phyloP scores from a whole-genome alignment of 1,284 basidiomycete species.

The Cystobasidium sp. region DNA sequence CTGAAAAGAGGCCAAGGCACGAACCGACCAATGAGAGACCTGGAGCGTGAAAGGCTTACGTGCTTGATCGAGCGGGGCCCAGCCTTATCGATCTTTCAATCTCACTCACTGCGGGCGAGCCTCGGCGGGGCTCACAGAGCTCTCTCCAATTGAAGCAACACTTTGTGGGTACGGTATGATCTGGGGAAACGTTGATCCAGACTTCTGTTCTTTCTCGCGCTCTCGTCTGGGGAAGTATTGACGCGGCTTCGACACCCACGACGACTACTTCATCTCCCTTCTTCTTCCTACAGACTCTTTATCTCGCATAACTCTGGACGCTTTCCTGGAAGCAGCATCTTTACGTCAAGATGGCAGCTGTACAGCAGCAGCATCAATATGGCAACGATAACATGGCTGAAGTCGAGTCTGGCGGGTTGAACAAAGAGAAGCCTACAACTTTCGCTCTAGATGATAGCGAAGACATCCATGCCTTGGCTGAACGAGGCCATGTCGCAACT shows the following conservation, averaged over 20 bases:
- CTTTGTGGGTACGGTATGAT: too few relatives aligned
- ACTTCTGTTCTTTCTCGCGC: neutral
- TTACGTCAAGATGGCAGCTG: neutral
- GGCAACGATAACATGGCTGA: conserved; percentile 3
- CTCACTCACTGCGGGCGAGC: neutral
- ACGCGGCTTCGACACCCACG: too few relatives aligned
- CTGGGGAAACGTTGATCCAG: conserved; percentile 20
- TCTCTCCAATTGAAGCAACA: neutral
- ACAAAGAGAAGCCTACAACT: conserved; percentile 27
- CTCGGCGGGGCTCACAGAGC: neutral
- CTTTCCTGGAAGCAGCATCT: too few relatives aligned
- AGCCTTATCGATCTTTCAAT: neutral
- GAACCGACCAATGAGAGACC: neutral
- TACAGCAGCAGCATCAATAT: neutral
- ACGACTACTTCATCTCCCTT: too few relatives aligned
- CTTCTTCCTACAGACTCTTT: too few relatives aligned
- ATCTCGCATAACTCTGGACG: too few relatives aligned
- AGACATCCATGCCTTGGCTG: conserved; percentile 25
- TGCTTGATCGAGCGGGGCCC: conserved; percentile 16
- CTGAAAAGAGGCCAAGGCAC: neutral
- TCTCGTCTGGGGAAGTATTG: too few relatives aligned
- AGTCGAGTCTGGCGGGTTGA: conserved; percentile 42
- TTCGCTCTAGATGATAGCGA: conserved; percentile 15
- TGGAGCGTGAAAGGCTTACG: neutral
- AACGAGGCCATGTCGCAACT: conserved; percentile 21